Conservation (phyloP, 78 protist genomes). For the Corallochytrium limacisporum region DNA sequence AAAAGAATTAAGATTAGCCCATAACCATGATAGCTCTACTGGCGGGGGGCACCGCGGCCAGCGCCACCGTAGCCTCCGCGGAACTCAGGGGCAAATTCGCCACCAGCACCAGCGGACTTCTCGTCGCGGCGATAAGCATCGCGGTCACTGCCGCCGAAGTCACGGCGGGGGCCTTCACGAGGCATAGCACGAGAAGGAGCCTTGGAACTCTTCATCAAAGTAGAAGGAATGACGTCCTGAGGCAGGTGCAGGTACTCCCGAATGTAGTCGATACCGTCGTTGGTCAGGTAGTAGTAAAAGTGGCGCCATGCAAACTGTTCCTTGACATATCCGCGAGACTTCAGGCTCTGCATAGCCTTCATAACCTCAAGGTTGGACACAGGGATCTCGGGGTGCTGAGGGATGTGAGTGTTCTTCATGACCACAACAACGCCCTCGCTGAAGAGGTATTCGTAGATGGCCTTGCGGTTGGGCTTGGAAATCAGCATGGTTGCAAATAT, state of each 20-base stretch:
- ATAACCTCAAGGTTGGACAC: constrained; percentile 74
- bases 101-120: constrained; percentile 19
- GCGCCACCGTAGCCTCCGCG: too few relatives aligned
- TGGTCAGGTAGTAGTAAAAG: constrained; percentile 75
- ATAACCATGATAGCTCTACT: too few relatives aligned
- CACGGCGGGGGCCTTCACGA: neutral
- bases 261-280: constrained; percentile 81
- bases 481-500: too few relatives aligned
- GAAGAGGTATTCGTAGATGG: constrained; percentile 57
- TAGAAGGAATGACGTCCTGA: constrained; percentile 71
- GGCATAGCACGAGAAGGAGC: constrained; percentile 11
- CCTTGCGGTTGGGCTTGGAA: constrained; percentile 43
- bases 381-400: constrained; percentile 32
- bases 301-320: constrained; percentile 81
- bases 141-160: constrained; percentile 14
- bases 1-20: too few relatives aligned
- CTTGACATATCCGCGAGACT: constrained; percentile 56
- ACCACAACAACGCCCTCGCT: constrained; percentile 84
- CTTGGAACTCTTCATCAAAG: constrained; percentile 62
- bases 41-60: too few relatives aligned
- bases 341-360: constrained; percentile 51
- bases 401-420: constrained; percentile 51
- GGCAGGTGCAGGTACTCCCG: constrained; percentile 79
- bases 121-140: constrained; percentile 26
- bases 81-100: constrained; percentile 20